Evolutionary conservation across 805 yeast genomes (phyloP), one percentile per base, ranked within the genome.

Genomic region (Blastobotrys chiropterorum): DNA sequence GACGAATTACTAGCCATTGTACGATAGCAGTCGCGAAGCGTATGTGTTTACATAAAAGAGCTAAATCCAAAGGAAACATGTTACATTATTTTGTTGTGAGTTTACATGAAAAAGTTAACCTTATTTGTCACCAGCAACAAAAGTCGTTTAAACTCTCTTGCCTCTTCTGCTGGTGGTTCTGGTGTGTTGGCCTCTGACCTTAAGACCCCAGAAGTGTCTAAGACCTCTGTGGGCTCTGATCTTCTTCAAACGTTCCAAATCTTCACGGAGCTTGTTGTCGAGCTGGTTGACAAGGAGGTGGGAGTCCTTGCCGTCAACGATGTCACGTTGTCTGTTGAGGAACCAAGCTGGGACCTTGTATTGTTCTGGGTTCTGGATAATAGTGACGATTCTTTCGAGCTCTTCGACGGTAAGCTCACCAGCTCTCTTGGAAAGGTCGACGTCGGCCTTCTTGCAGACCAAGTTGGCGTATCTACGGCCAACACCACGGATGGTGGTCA

Each of bases 101-200:
- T 14, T 38, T 38, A 38, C 42, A 16, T 38, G 17, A 26, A 26
- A 26, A 26, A 26, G 34, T 26, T 26, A n/a, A 15, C 20, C 47
- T 56, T 67, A 63, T 61, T 66, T 67, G 75, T 71, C 72, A 66
- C 70, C 69, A 59, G 74, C 71, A 66, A 74, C 69, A 64, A 74
- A 74, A 26, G 34, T 26, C 34, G 34, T 26, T 26, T 26, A 26
- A 59, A 70, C 73, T 62, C 67, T 74, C 79, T 76, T 78, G 70
- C 84, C 84, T 72, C 96, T 90, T 83, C 99, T 90, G 77, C 97
- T 95, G 71, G 99, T 94, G 76, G 99, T 92, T 87, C 94, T 94
- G 85, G 99, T 94, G 83, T 94, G 99, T 84, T 94, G 99, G 82
- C 99, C 99, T 85, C 99, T 90, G 78, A 95, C 99, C 83, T 94